phyloP scores from a whole-genome alignment of 768 basidiomycete genomes.

The Ramaria sp. region DNA sequence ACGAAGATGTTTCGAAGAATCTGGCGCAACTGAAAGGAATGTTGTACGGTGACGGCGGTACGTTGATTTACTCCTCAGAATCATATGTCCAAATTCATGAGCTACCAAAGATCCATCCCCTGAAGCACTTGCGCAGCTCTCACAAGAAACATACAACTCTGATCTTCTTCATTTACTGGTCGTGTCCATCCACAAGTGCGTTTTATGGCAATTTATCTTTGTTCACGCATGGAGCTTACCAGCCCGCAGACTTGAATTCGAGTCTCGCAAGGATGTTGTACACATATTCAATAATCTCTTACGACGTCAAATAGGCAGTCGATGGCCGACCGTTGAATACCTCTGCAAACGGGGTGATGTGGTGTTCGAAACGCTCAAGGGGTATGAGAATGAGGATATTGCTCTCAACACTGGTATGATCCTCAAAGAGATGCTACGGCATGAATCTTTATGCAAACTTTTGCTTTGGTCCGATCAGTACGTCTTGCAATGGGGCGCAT shows the following conservation, averaged over 20 bases:
- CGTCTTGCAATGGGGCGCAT: neutral
- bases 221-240: slow-evolving; percentile 55
- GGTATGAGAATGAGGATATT: slow-evolving; percentile 92
- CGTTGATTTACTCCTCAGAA: slow-evolving; percentile 15
- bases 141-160: slow-evolving; percentile 90
- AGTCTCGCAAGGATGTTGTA: slow-evolving; percentile 78
- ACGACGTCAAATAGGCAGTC: slow-evolving; percentile 82
- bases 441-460: slow-evolving; percentile 85
- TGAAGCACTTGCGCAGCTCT: slow-evolving; percentile 86
- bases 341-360: slow-evolving; percentile 62
- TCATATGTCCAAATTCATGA: slow-evolving; percentile 1
- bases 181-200: slow-evolving; percentile 50
- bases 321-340: slow-evolving; percentile 96
- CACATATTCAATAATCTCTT: slow-evolving; percentile 86
- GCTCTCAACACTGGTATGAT: slow-evolving; percentile 98
- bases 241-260: slow-evolving; percentile 86
- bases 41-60: slow-evolving; percentile 82
- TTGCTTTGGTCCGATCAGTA: slow-evolving; percentile 90
- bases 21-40: slow-evolving; percentile 84
- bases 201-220: slow-evolving; percentile 73
- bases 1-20: slow-evolving; percentile 83
- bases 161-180: slow-evolving; percentile 81
- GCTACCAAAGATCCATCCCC: slow-evolving; percentile 58
- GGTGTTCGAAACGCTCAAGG: slow-evolving; percentile 75
- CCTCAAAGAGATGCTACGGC: slow-evolving; percentile 89